A percentile compares a stretch with the other conserved stretches of the same genome.
Evolutionary conservation across 257 asterid species (phyloP).

Genomic region (Henckelia pumila): DNA sequence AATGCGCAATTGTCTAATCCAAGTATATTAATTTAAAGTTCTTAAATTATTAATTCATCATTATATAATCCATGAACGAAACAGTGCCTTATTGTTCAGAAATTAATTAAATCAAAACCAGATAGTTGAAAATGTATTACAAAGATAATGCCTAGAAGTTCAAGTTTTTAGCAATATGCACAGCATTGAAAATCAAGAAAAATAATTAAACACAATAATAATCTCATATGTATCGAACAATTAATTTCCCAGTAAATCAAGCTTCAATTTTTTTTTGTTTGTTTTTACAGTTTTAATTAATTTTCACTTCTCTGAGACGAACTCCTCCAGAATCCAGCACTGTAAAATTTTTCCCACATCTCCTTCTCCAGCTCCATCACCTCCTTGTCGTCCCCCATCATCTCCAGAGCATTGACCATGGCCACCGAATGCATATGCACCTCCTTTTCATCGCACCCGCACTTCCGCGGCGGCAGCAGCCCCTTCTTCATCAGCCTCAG

Average conservation of each 20-base stretch:
- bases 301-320: constrained; percentile 45
- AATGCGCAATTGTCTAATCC: too few relatives aligned
- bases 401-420: constrained; percentile 24
- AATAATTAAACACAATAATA: too few relatives aligned
- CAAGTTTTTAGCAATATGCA: too few relatives aligned
- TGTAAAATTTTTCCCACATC: constrained; percentile 63
- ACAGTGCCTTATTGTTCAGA: too few relatives aligned
- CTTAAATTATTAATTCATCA: too few relatives aligned
- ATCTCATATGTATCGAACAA: background rate
- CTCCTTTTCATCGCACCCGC: constrained; percentile 42
- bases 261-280: too few relatives aligned
- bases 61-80: too few relatives aligned
- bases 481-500: constrained; percentile 32
- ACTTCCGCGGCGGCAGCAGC: constrained; percentile 29
- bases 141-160: too few relatives aligned
- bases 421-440: constrained; percentile 37
- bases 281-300: constrained; percentile 8
- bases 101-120: too few relatives aligned
- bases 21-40: too few relatives aligned
- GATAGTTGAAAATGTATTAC: too few relatives aligned
- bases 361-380: constrained; percentile 67
- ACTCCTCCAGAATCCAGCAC: constrained; percentile 86
- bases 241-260: background rate
- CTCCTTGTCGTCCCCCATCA: constrained; percentile 33
- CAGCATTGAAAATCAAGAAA: too few relatives aligned